Evolutionary conservation across 768 basidiomycete species (phyloP).

Genomic region (Suillus variegatus): DNA sequence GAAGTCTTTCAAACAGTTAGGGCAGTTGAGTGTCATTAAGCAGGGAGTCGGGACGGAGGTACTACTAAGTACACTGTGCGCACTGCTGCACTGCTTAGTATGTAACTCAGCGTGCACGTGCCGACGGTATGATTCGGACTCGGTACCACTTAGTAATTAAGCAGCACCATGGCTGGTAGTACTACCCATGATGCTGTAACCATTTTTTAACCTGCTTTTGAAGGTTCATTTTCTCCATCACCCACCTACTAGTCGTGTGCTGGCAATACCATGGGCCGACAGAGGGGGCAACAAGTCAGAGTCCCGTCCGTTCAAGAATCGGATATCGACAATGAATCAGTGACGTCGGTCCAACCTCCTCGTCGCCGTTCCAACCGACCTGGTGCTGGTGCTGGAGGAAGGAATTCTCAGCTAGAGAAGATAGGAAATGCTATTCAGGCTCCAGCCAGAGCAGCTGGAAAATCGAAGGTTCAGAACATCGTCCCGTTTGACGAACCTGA

Average conservation of each 20-base stretch:
- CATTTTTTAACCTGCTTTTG: background rate
- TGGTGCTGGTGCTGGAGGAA: background rate
- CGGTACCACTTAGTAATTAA: background rate
- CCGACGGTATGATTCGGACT: too few relatives aligned
- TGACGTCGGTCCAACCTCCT: background rate
- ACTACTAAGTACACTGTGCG: too few relatives aligned
- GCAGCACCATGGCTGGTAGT: background rate
- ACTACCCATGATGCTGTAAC: background rate
- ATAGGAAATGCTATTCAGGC: background rate
- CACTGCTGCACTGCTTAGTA: too few relatives aligned
- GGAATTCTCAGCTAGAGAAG: background rate
- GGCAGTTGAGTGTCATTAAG: background rate
- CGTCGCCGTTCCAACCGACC: background rate
- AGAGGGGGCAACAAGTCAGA: background rate
- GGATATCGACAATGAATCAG: background rate
- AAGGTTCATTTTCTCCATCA: background rate
- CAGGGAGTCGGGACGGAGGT: background rate
- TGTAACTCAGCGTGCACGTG: too few relatives aligned
- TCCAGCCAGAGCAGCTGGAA: background rate
- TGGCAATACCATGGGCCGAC: background rate
- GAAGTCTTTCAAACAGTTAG: background rate
- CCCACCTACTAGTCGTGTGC: background rate
- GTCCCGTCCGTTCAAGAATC: background rate
- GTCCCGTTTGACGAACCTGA: background rate
- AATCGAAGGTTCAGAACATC: background rate